Percentiles rank a stretch among this genome's conserved stretches.
Conservation (phyloP, 2,329 filamentous ascomycete species). For the Teratosphaeria gauchensis region DNA sequence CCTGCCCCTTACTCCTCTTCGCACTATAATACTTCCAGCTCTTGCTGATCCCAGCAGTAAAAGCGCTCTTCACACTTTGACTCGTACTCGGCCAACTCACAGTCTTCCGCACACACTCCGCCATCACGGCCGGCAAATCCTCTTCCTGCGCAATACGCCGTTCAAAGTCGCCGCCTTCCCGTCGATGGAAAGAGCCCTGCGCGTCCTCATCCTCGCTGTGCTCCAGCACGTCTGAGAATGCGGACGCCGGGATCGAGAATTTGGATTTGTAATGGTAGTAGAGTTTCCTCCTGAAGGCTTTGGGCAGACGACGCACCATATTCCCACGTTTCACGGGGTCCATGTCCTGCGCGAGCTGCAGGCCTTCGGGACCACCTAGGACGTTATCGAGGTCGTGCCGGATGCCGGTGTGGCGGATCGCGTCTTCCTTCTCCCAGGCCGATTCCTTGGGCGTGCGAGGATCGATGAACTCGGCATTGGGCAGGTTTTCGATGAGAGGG, state of each 20-base stretch:
- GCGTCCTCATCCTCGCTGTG: conserved; percentile 58
- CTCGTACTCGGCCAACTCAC: conserved; percentile 86
- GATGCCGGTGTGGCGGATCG: conserved; percentile 25
- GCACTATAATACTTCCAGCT: conserved; percentile 70
- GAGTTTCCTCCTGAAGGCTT: conserved; percentile 74
- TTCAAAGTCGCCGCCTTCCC: conserved; percentile 78
- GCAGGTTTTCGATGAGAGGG: conserved; percentile 78
- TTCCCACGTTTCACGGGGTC: conserved; percentile 82
- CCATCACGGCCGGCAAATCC: conserved; percentile 61
- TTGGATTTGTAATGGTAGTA: conserved; percentile 95
- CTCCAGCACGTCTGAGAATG: conserved; percentile 79
- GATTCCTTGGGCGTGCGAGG: conserved; percentile 42
- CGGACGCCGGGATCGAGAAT: conserved; percentile 70
- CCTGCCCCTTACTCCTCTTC: conserved; percentile 48
- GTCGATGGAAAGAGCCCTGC: conserved; percentile 55
- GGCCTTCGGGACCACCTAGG: conserved; percentile 48
- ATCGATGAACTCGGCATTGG: conserved; percentile 74
- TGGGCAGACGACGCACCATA: conserved; percentile 87
- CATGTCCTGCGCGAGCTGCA: conserved; percentile 78
- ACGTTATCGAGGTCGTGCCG: conserved; percentile 43
- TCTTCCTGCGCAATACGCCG: conserved; percentile 67
- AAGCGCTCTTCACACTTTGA: conserved; percentile 72
- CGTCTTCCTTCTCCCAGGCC: conserved; percentile 29
- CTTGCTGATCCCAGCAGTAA: conserved; percentile 65
- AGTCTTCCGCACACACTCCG: conserved; percentile 71